These are phyloP conservation scores for Berkeleyomyces rouxiae DNA, from an alignment of 2,329 filamentous ascomycete species.

Conservation along the genomic window DNA sequence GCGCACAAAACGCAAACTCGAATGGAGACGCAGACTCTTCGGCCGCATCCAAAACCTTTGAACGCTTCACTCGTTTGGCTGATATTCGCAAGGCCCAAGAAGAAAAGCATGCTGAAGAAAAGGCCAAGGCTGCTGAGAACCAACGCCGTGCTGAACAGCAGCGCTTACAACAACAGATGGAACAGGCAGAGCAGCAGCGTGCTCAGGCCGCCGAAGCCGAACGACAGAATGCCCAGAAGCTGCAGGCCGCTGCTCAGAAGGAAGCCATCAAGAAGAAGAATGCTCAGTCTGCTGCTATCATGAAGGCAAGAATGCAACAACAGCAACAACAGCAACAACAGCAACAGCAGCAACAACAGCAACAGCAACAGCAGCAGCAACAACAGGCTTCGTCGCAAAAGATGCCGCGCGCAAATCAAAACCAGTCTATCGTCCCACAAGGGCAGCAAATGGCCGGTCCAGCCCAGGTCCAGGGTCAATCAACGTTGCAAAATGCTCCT, in stretches of 20 bases:
- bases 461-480: conserved; percentile 20
- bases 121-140: conserved; percentile 46
- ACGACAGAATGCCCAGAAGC: conserved; percentile 10
- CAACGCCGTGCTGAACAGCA: conserved; percentile 35
- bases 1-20: conserved; percentile 38
- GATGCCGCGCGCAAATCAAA: conserved; percentile 21
- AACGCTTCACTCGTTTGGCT: conserved; percentile 79
- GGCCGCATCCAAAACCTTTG: conserved; percentile 55
- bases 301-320: conserved; percentile 20
- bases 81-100: conserved; percentile 65
- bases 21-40: conserved; percentile 58
- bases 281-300: not conserved
- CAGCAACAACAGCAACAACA: conserved; percentile 20
- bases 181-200: conserved; percentile 29
- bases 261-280: conserved; percentile 5
- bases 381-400: conserved; percentile 21
- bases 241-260: conserved; percentile 14
- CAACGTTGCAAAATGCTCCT: not conserved
- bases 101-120: conserved; percentile 62
- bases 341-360: conserved; percentile 14
- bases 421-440: conserved; percentile 21
- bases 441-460: conserved; percentile 15
- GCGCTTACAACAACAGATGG: conserved; percentile 27
- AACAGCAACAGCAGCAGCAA: conserved; percentile 19
- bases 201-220: conserved; percentile 22